Percentiles rank a stretch among this genome's conserved stretches.
Conservation (phyloP, 106 monocot genomes). For the Posidonia australis region DNA sequence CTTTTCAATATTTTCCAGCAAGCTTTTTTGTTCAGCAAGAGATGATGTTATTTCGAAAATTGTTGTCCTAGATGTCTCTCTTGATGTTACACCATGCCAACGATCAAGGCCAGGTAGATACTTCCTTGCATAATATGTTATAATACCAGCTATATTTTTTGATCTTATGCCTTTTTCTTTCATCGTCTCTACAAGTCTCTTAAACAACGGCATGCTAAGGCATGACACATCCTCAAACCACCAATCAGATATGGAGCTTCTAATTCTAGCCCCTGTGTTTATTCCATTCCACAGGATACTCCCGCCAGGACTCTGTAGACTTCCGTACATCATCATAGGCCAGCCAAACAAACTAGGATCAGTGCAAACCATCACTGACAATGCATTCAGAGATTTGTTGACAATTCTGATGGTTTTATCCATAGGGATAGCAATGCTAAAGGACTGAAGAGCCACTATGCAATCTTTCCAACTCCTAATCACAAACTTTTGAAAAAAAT, state of each 20-base stretch:
- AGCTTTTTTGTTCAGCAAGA: slow-evolving; percentile 2
- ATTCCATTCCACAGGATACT: slow-evolving; percentile 18
- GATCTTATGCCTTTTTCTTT: background rate
- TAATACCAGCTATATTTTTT: slow-evolving; percentile 4
- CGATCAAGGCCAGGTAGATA: slow-evolving; percentile 10
- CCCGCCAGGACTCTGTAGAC: slow-evolving; percentile 15
- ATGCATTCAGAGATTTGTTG: slow-evolving; percentile 2
- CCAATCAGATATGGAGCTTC: slow-evolving; percentile 5
- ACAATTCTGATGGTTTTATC: too few relatives aligned
- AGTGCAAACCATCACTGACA: background rate
- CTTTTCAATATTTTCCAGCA: slow-evolving; percentile 10
- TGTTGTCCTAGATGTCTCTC: too few relatives aligned
- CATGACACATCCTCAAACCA: slow-evolving; percentile 14
- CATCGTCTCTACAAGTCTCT: slow-evolving; percentile 7
- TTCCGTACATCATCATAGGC: slow-evolving; percentile 2
- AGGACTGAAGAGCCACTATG: too few relatives aligned
- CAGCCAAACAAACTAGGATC: too few relatives aligned
- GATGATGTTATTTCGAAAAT: background rate
- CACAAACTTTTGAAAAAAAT: too few relatives aligned
- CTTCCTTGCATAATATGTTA: slow-evolving; percentile 7
- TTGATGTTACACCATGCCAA: background rate
- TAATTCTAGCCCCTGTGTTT: slow-evolving; percentile 12
- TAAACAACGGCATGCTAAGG: slow-evolving; percentile 2
- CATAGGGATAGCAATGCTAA: too few relatives aligned
- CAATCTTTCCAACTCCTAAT: too few relatives aligned